Percentiles rank a stretch among this genome's conserved stretches.
phyloP scores from a whole-genome alignment of 73 alveolate species.

The Effrenium voratum region DNA sequence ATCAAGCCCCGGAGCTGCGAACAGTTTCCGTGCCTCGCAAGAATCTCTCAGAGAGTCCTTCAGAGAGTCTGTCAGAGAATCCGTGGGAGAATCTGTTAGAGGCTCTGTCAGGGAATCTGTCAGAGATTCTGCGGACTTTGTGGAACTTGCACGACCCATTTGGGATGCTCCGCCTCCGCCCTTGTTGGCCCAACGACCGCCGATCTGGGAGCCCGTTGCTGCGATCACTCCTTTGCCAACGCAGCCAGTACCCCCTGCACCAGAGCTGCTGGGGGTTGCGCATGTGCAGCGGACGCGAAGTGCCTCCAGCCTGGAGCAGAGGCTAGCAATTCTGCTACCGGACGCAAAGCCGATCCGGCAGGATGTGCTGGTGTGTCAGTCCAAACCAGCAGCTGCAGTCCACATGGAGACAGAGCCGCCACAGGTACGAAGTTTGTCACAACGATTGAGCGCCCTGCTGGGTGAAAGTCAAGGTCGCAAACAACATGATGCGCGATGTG shows the following conservation, averaged over 20 bases:
- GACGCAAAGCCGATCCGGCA: not conserved
- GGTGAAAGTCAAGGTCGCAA: slow-evolving; percentile 7
- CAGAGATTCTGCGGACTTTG: too few species aligned
- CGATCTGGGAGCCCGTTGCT: too few species aligned
- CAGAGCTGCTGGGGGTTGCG: slow-evolving; percentile 45
- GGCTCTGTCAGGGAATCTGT: too few species aligned
- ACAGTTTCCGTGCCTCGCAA: not conserved
- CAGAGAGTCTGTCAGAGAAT: not conserved
- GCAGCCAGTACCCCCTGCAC: not conserved
- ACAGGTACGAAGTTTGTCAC: slow-evolving; percentile 9
- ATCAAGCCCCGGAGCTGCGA: too few species aligned
- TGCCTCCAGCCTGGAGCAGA: slow-evolving; percentile 28
- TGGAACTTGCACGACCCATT: not conserved
- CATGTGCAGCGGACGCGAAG: slow-evolving; percentile 53
- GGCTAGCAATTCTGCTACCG: slow-evolving; percentile 61
- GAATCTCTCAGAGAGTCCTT: not conserved
- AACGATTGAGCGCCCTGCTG: slow-evolving; percentile 37
- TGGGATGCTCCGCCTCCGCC: slow-evolving; percentile 12
- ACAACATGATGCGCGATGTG: too few species aligned
- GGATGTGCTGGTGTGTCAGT: not conserved
- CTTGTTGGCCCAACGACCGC: not conserved
- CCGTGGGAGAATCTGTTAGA: too few species aligned
- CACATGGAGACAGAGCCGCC: not conserved
- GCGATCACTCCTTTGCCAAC: too few species aligned
- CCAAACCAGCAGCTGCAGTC: not conserved